Percentiles rank a stretch among this genome's conserved stretches.
Conservation (phyloP, 2,329 filamentous ascomycete genomes). For the Helicocarpus griseus region DNA sequence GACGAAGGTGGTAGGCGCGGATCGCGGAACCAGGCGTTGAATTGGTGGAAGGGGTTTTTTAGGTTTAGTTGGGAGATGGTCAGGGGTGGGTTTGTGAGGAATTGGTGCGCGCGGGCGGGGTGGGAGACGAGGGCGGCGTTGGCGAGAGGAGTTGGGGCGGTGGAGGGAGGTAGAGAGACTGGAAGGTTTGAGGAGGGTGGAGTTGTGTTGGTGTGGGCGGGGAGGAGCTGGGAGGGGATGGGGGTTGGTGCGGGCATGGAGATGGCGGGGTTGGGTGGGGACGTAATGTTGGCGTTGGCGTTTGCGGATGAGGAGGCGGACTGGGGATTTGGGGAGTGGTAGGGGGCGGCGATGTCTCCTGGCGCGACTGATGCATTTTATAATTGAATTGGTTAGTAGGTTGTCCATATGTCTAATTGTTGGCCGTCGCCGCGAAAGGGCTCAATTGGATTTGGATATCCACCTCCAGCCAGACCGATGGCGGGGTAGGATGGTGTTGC, state of each 20-base stretch:
- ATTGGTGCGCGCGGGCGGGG: slow-evolving; percentile 34
- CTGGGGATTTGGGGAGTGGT: not conserved
- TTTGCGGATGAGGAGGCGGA: slow-evolving; percentile 7
- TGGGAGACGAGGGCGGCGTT: slow-evolving; percentile 27
- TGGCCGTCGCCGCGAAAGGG: too few species aligned
- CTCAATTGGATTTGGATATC: too few species aligned
- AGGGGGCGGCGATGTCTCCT: slow-evolving; percentile 28
- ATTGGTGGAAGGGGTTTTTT: slow-evolving; percentile 63
- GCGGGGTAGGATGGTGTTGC: not conserved
- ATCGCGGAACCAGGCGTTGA: slow-evolving; percentile 77
- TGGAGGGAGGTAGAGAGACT: slow-evolving; percentile 17
- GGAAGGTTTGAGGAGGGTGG: slow-evolving; percentile 6
- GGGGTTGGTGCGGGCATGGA: not conserved
- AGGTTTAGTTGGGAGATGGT: slow-evolving; percentile 33
- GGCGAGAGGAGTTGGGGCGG: slow-evolving; percentile 27
- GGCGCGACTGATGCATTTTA: slow-evolving; percentile 27
- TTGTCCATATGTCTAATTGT: not conserved
- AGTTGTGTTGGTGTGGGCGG: slow-evolving; percentile 9
- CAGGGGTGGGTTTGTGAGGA: slow-evolving; percentile 32
- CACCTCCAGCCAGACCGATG: too few species aligned
- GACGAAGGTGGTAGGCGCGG: slow-evolving; percentile 53
- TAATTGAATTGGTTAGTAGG: not conserved
- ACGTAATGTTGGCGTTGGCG: slow-evolving; percentile 9
- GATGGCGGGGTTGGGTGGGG: slow-evolving; percentile 6
- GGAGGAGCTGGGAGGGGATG: slow-evolving; percentile 9